Base-by-base conservation (phyloP, 805 yeast genomes). In the Wickerhamomyces hampshirensis region DNA sequence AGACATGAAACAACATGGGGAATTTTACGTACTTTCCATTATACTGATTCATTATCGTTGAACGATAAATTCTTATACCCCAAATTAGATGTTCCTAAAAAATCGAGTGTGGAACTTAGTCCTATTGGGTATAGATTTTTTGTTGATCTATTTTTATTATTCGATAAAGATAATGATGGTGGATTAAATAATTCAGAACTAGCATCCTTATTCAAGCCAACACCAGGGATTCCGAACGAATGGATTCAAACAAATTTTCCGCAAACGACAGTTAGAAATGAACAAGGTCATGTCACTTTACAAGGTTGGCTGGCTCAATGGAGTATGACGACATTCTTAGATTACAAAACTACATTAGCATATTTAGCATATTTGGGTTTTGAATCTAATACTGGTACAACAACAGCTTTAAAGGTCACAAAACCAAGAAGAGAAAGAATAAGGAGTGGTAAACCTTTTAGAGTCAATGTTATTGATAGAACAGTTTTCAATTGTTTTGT, bases 231-330 rank as follows among this genome's bases (percentile, higher is more conserved):
- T 2, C 99, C 99, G 0, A 69, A 69, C 38, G 65, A 84, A 6
- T 93, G 99, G 99, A 68, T 70, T 26, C 88, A 84, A 11, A 73
- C 85, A 0, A 80, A 80, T 46, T 93, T 93, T 53, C 99, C 99
- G 0, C 66, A 72, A 18, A 77, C 95, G 1, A 85, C 95, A 9
- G 96, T 91, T 2, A 75, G 95, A 35, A 89, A 88, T 55, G 96
- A 88, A 46, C 80, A 79, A 44, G 97, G 96, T 0, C 74, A 78
- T 55, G 88, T 93, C 4, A 87, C 98, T 0, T 60, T 93, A 18
- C 98, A 94, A 62, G 98, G 99, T 3, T 93, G 99, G 99, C 63
- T 93, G 26, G 98, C 98, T 0, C 98, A 91, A 53, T 93, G 99
- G 99, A 82, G 91, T 49, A 84, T 93, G 84, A 87, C 96, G 1